Evolutionary conservation across 306 rosid genomes (phyloP), one percentile per base, ranked within the genome.

Genomic region (Alnus rubra): DNA sequence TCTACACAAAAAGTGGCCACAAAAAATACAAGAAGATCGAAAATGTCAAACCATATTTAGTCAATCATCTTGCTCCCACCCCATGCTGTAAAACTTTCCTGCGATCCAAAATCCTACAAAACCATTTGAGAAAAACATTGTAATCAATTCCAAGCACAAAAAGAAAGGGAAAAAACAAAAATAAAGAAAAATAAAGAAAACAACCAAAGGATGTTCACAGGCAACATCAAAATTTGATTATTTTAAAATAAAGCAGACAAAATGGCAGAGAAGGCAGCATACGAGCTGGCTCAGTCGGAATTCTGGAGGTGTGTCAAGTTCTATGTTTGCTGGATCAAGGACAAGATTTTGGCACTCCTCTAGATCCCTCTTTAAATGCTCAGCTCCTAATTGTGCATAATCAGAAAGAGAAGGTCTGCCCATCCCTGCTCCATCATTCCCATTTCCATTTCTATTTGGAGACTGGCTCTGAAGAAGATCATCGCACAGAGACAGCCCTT

Each of bases 241-340:
- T 54, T 64, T 16, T 9, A 60, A 33, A 35, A 51, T 31, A 52
- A 81, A 18, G 31, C 12, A 30, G 71, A 73, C 53, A 42, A 62
- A 79, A 55, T 4, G 37, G 35, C 18, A 56, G 70, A 44, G 77
- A 63, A 14, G 62, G 19, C 42, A 69, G 67, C 80, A 65, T 82
- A 94, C 98, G 54, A 94, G 89, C 87, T 94, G 98, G 86, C 98
- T 94, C 35, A 94, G 88, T 64, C 92, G 89, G 72, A 87, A 79
- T 39, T 92, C 98, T 5, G 92, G 79, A 84, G 94, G 88, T 30
- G 93, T 85, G 74, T 89, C 96, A 3, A 73, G 92, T 23, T 90
- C 93, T 4, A 83, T 69, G 82, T 80, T 88, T 48, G 90, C 75
- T 60, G 89, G 88, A 78, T 90, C 92, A 37, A 80, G 80, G 39